A percentile compares a stretch with the other conserved stretches of the same genome.
Evolutionary conservation across 768 basidiomycete genomes (phyloP).

Genomic region (Termitomyces sp.): DNA sequence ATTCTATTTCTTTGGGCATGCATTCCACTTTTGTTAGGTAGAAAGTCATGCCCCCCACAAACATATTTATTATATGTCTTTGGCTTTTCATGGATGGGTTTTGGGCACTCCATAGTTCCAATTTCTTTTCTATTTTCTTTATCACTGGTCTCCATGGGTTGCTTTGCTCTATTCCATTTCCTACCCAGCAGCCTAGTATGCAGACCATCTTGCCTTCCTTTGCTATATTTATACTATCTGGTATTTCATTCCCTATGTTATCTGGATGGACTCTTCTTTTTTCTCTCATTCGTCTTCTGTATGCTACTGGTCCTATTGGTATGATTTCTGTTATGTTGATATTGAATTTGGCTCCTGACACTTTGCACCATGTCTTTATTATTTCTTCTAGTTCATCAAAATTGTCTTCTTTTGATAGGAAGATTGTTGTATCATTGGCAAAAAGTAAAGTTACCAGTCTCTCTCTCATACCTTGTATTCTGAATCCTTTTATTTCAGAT

Average conservation of each 20-base stretch:
- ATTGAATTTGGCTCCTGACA: too few relatives aligned
- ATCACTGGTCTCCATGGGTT: not conserved
- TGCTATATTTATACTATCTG: not conserved
- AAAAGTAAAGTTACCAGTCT: too few relatives aligned
- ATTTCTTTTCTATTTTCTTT: not conserved
- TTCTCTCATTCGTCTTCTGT: not conserved
- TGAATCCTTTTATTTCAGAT: too few relatives aligned
- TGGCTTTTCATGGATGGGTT: not conserved
- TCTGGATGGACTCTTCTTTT: not conserved
- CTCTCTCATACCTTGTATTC: too few relatives aligned
- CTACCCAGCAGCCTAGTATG: not conserved
- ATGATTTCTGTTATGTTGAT: not conserved
- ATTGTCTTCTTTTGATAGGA: too few relatives aligned
- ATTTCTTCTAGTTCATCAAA: too few relatives aligned
- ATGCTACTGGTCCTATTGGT: not conserved
- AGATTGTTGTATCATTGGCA: too few relatives aligned
- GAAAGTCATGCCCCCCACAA: not conserved
- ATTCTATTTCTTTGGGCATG: not conserved
- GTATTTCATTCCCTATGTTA: not conserved
- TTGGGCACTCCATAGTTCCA: not conserved
- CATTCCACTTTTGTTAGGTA: not conserved
- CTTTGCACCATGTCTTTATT: too few relatives aligned
- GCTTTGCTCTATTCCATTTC: not conserved
- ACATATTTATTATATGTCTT: not conserved
- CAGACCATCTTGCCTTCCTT: not conserved